Conservation (phyloP, 179 eudicot species). For the Sideroxylon spinosum region DNA sequence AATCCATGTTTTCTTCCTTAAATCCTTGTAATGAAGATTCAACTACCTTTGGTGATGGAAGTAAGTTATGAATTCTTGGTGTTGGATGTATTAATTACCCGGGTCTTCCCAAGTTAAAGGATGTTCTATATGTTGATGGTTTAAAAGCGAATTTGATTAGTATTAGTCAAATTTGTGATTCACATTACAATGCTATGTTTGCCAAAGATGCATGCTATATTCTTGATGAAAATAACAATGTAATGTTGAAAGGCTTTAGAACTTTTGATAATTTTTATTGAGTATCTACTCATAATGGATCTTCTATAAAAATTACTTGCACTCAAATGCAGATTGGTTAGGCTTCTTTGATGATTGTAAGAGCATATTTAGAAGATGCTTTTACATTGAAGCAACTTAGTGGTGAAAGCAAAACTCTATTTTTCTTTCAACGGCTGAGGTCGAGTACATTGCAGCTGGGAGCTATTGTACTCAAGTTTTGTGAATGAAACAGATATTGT, state of each 20-base stretch:
- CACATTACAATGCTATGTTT: background rate
- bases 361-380: too few relatives aligned
- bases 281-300: background rate
- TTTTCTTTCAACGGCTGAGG: too few relatives aligned
- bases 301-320: background rate
- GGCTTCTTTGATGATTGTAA: too few relatives aligned
- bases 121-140: background rate
- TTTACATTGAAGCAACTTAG: too few relatives aligned
- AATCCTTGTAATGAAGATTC: background rate
- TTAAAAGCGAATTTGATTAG: background rate
- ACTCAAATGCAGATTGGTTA: too few relatives aligned
- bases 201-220: background rate
- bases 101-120: background rate
- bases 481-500: too few relatives aligned
- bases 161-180: background rate
- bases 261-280: background rate
- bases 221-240: background rate
- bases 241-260: background rate
- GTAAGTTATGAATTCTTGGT: background rate
- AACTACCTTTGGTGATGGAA: background rate
- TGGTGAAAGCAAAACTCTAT: too few relatives aligned
- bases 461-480: too few relatives aligned
- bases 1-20: background rate
- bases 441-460: too few relatives aligned
- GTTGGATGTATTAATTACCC: background rate